Evolutionary conservation across 495 filamentous ascomycete genomes (phyloP).

Genomic region (Ramalina intermedia): DNA sequence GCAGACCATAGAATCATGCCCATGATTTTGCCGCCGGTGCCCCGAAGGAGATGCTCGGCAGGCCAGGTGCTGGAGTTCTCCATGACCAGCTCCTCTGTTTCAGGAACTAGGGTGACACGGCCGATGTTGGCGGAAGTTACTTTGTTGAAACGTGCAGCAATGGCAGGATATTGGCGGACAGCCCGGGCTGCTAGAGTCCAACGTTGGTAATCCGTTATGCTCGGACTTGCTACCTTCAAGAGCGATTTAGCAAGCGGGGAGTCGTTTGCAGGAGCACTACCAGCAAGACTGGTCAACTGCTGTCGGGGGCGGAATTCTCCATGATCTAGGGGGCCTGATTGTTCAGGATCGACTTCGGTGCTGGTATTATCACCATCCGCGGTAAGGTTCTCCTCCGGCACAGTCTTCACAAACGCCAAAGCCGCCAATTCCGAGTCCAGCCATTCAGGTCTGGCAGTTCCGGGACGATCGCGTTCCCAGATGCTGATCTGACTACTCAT

Average conservation of each 20-base stretch:
- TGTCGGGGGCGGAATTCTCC: background rate
- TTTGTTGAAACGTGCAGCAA: background rate
- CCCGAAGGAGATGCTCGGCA: constrained; percentile 4
- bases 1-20: constrained; percentile 7
- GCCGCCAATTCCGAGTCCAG: constrained; percentile 5
- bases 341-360: background rate
- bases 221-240: background rate
- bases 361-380: background rate
- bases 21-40: constrained; percentile 1
- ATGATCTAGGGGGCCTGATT: background rate
- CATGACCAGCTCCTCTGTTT: constrained; percentile 1
- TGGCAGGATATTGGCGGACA: constrained; percentile 1
- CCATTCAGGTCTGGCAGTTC: constrained; percentile 1
- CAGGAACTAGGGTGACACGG: background rate
- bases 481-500: constrained; percentile 9
- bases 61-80: background rate
- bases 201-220: background rate
- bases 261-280: background rate
- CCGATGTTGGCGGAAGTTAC: background rate
- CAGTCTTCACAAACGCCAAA: background rate
- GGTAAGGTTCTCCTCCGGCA: too few relatives aligned
- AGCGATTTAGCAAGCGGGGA: background rate
- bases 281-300: background rate
- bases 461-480: background rate
- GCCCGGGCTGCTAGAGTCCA: constrained; percentile 2